These are phyloP conservation scores for Cardamine occulta DNA, from an alignment of 345 rosid species.

Conservation along the genomic window DNA sequence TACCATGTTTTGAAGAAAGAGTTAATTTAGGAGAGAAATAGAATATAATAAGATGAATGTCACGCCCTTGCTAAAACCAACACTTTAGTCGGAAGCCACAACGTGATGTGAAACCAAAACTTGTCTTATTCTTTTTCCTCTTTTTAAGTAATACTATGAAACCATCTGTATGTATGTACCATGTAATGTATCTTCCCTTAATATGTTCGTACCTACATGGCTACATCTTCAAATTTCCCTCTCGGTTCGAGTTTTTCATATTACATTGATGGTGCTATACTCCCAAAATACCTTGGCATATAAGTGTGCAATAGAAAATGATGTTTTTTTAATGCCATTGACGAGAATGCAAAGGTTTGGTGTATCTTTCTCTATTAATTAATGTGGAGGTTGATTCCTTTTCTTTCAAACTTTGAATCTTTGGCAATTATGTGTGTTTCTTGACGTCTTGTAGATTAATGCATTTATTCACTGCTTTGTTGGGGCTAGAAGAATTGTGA, in stretches of 20 bases:
- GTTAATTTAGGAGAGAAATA: too few relatives aligned
- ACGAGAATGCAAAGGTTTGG: background rate
- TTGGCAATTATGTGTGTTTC: background rate
- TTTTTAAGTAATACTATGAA: too few relatives aligned
- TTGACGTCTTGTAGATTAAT: slow-evolving; percentile 58
- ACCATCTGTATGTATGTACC: too few relatives aligned
- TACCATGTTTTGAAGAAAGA: too few relatives aligned
- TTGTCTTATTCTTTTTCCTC: too few relatives aligned
- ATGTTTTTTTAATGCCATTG: background rate
- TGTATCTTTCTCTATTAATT: background rate
- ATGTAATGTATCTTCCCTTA: too few relatives aligned
- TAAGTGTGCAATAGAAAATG: background rate
- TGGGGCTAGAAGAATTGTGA: slow-evolving; percentile 64
- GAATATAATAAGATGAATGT: too few relatives aligned
- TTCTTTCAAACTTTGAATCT: background rate
- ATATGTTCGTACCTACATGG: too few relatives aligned
- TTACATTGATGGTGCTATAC: background rate
- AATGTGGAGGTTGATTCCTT: background rate
- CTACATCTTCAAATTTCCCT: too few relatives aligned
- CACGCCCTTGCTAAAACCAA: too few relatives aligned
- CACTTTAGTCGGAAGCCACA: too few relatives aligned
- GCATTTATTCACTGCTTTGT: slow-evolving; percentile 88
- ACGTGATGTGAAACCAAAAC: too few relatives aligned
- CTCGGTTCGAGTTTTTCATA: background rate
- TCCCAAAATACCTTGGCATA: background rate